Evolutionary conservation across 345 rosid species (phyloP), one percentile per base, ranked within the genome.

Genomic region (Raphanus raphanistrum): DNA sequence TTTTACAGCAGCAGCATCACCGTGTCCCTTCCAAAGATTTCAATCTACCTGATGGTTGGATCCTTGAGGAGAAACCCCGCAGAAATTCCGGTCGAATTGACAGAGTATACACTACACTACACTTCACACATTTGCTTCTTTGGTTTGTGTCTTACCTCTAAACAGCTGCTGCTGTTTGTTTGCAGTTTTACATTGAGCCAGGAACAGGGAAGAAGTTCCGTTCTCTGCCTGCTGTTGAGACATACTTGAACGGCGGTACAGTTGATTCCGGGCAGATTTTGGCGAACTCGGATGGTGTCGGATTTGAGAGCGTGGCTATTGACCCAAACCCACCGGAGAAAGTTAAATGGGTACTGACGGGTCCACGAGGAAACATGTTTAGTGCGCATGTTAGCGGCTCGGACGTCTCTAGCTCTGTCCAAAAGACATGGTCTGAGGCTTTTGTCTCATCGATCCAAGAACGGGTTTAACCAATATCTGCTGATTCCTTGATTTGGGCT

Each of bases 281-380:
- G 6, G 33, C 26, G 66, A 60, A 50, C 45, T 50, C 2, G 66
- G 54, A 45, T 58, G 29, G 10, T 64, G 60, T 66, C 17, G 43
- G 68, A 45, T 48, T 65, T 36, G 41, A 12, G n/a, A 16, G 61
- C 26, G 60, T 70, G 54, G 78, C 35, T 66, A 66, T 72, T 15
- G 66, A 74, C 58, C 72, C 82, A 66, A 81, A 28, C 58, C 84
- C 83, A 13, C 87, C 89, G 0, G 61, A 75, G 41, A 82, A 80
- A 81, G 79, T 86, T 4, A 88, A 88, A 61, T 88, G 95, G 92
- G 89, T 90, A 67, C 84, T 88, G 41, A 76, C 77, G 4, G 84
- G 88, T 76, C 79, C 83, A 4, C 57, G 82, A 6, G 88, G 83
- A 67, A 77, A 69, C 60, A 33, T 31, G 38, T 88, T 88, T 85